A percentile compares a stretch with the other conserved stretches of the same genome.
Conservation (phyloP, 371 early-diverging fungal species). For the Apophysomyces ossiformis region DNA sequence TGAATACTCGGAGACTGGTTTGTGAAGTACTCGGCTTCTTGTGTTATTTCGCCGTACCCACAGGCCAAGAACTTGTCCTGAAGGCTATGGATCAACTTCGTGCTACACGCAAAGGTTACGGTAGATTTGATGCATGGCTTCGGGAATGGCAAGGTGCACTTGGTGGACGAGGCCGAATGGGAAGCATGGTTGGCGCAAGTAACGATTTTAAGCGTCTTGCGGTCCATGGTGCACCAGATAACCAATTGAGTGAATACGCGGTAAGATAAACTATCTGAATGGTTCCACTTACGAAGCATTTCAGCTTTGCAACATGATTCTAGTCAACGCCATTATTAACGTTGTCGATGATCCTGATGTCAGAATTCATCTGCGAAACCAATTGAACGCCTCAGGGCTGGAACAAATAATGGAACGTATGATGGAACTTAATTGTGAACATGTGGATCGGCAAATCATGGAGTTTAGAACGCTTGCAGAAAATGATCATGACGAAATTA, state of each 20-base stretch:
- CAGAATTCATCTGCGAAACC: slow-evolving; percentile 79
- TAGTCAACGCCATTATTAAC: slow-evolving; percentile 84
- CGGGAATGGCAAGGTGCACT: slow-evolving; percentile 70
- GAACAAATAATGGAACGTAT: slow-evolving; percentile 76
- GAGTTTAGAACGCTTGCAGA: slow-evolving; percentile 76
- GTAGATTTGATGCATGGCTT: slow-evolving; percentile 86
- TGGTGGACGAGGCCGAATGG: slow-evolving; percentile 83
- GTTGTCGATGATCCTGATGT: slow-evolving; percentile 80
- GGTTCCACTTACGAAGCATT: neutral
- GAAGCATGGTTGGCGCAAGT: slow-evolving; percentile 82
- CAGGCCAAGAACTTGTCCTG: slow-evolving; percentile 76
- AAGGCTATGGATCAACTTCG: slow-evolving; percentile 69
- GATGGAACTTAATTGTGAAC: slow-evolving; percentile 66
- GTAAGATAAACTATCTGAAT: slow-evolving; percentile 28
- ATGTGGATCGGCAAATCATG: slow-evolving; percentile 74
- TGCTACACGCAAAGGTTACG: slow-evolving; percentile 58
- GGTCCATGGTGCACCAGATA: slow-evolving; percentile 64
- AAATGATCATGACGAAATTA: slow-evolving; percentile 78
- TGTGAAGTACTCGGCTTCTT: slow-evolving; percentile 83
- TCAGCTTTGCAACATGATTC: slow-evolving; percentile 76
- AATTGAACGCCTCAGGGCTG: slow-evolving; percentile 77
- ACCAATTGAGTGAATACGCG: slow-evolving; percentile 78
- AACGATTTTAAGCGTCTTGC: slow-evolving; percentile 73
- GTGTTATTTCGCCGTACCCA: slow-evolving; percentile 78
- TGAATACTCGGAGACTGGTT: slow-evolving; percentile 74